Evolutionary conservation across 192 early-diverging fungal genomes (phyloP), one percentile per base, ranked within the genome.

Genomic region (Coemansia sp.): DNA sequence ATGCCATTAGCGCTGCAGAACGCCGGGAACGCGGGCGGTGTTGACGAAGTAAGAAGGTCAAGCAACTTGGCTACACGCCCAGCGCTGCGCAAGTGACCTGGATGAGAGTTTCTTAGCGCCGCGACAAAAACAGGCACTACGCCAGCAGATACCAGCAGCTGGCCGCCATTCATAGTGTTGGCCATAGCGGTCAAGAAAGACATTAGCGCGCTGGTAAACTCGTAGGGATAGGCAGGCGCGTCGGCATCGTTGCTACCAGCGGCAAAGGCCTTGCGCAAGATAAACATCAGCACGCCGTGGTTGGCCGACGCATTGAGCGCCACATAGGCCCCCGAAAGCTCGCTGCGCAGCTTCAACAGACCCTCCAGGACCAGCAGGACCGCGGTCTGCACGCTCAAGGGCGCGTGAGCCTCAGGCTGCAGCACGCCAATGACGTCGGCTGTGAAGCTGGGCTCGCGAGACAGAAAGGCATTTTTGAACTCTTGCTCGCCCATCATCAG

Each of bases 221-320:
- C 93, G 66, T 74, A 76, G 13, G 71, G 66, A 22, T 47, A 74
- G 11, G 61, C 70, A 1, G 76, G 73, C 39, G 66, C 53, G 29
- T 76, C 74, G 11, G 37, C 58, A 37, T 59, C 58, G 58, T 35
- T 22, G 18, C 18, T 39, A 22, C 86, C 82, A 24, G 88, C 38
- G 34, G 79, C 60, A 32, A 94, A 87, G 27, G 93, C 85, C 64
- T 88, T 89, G 62, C 93, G 87, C 38, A 98, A 68, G 5, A 91
- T 84, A 62, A 88, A 91, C 80, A 98, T 89, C 13, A 98, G 80
- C 30, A 90, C 87, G 24, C 97, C 97, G 65, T 98, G 95, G 66
- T 95, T 97, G 3, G 94, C 95, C 2, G 94, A 92, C 2, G 94
- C 93, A 62, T 95, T 97, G 56, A 97, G 75, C 1, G 95, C 93